A percentile compares a stretch with the other conserved stretches of the same genome.
Conservation (phyloP, 2,329 filamentous ascomycete species). For the Lachnellula hyalina region DNA sequence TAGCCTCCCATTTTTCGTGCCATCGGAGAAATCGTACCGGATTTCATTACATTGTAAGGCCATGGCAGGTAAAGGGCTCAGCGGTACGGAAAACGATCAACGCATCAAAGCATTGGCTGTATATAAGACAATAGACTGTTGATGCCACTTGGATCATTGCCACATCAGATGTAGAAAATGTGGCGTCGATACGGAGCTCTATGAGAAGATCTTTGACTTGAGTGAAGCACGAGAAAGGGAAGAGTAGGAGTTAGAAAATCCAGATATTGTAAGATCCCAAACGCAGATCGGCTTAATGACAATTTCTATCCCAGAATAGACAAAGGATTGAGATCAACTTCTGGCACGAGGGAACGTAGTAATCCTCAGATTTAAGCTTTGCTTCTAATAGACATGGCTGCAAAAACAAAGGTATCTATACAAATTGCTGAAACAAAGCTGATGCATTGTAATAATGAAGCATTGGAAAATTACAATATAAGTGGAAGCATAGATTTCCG, state of each 20-base stretch:
- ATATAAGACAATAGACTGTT: conserved; percentile 14
- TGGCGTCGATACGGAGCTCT: conserved; percentile 5
- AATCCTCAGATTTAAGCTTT: background rate
- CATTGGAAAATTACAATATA: conserved; percentile 4
- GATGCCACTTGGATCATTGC: background rate
- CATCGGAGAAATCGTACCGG: conserved; percentile 15
- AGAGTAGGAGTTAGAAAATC: conserved; percentile 5
- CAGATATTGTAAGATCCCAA: conserved; percentile 14
- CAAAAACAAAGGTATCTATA: conserved; percentile 11
- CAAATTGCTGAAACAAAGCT: conserved; percentile 16
- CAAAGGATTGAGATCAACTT: conserved; percentile 4
- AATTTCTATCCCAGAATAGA: conserved; percentile 1
- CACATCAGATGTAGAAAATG: background rate
- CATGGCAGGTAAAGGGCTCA: conserved; percentile 12
- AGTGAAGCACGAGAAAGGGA: conserved; percentile 18
- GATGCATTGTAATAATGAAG: conserved; percentile 6
- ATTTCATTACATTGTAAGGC: conserved; percentile 19
- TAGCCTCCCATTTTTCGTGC: conserved; percentile 10
- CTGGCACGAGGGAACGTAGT: conserved; percentile 4
- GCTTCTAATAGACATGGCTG: conserved; percentile 12
- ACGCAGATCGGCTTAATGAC: conserved; percentile 13
- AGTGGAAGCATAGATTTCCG: conserved; percentile 1
- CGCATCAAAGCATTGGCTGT: conserved; percentile 34
- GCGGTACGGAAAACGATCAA: conserved; percentile 25
- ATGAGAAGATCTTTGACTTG: conserved; percentile 17